These are phyloP conservation scores for Golubevia sp. DNA, from an alignment of 1,284 basidiomycete genomes.

Conservation along the genomic window DNA sequence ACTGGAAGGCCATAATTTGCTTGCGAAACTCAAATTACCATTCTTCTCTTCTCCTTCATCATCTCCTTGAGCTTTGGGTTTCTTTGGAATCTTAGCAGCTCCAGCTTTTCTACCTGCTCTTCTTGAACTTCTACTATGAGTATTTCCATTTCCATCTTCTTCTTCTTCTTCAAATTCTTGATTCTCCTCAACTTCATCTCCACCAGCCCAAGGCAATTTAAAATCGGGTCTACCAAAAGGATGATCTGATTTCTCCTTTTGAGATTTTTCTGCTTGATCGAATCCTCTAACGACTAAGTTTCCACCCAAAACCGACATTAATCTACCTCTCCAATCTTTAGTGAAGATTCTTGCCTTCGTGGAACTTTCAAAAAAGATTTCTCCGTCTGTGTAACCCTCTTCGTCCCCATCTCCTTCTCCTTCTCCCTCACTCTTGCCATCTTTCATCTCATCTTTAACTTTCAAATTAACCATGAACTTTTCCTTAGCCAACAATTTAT, in stretches of 20 bases:
- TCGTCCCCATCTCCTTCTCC: slow-evolving; percentile 22
- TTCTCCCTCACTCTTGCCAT: neutral
- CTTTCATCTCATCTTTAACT: neutral
- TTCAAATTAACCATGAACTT: neutral
- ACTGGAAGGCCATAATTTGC: slow-evolving; percentile 29
- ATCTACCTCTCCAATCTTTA: slow-evolving; percentile 7
- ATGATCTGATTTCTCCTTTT: slow-evolving; percentile 19
- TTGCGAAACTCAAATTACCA: slow-evolving; percentile 12
- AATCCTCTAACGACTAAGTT: slow-evolving; percentile 47
- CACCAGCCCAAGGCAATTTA: slow-evolving; percentile 24
- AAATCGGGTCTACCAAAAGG: slow-evolving; percentile 10
- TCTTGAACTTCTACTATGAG: too few species aligned
- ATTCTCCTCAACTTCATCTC: slow-evolving; percentile 1
- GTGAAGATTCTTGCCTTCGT: slow-evolving; percentile 37
- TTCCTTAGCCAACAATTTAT: too few species aligned
- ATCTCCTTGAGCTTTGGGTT: too few species aligned
- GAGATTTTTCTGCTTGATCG: slow-evolving; percentile 31
- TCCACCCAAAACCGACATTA: slow-evolving; percentile 45
- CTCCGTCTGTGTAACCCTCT: slow-evolving; percentile 22
- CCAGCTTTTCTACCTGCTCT: too few species aligned
- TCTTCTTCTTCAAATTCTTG: too few species aligned
- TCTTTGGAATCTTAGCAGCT: too few species aligned
- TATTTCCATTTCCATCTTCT: too few species aligned
- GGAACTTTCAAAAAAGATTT: slow-evolving; percentile 36
- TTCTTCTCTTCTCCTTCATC: slow-evolving; percentile 10